phyloP scores from a whole-genome alignment of 2,329 filamentous ascomycete species.

The Nemania bipapillata region DNA sequence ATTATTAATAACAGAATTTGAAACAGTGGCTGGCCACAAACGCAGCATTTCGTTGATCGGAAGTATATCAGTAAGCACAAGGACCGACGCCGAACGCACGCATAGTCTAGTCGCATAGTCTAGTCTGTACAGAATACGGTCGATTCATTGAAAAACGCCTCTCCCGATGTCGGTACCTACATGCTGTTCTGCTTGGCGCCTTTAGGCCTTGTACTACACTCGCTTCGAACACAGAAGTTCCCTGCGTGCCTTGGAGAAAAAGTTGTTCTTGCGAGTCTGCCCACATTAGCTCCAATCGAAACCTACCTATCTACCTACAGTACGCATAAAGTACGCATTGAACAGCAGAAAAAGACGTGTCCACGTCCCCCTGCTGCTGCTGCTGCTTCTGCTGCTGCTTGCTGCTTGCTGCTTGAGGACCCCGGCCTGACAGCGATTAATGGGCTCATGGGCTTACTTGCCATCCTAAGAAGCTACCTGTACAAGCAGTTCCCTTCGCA shows the following conservation, averaged over 20 bases:
- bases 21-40: conserved; percentile 14
- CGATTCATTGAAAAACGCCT: conserved; percentile 23
- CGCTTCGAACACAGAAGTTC: conserved; percentile 15
- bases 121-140: no score
- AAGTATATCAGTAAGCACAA: conserved; percentile 22
- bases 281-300: conserved; percentile 16
- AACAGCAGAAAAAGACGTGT: neutral
- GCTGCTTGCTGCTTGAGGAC: neutral
- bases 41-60: conserved; percentile 6
- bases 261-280: neutral
- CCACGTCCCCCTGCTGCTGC: conserved; percentile 18
- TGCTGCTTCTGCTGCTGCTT: no score
- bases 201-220: neutral
- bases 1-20: neutral
- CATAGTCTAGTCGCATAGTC: no score
- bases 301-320: neutral
- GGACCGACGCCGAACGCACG: neutral
- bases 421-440: neutral
- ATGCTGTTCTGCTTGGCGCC: conserved; percentile 1
- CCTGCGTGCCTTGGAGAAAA: conserved; percentile 2
- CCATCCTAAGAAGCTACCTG: conserved; percentile 4
- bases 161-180: conserved; percentile 37
- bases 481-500: neutral
- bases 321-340: neutral
- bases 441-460: conserved; percentile 14